Conservation (phyloP, 2,329 filamentous ascomycete species). For the Botryotinia narcissicola region DNA sequence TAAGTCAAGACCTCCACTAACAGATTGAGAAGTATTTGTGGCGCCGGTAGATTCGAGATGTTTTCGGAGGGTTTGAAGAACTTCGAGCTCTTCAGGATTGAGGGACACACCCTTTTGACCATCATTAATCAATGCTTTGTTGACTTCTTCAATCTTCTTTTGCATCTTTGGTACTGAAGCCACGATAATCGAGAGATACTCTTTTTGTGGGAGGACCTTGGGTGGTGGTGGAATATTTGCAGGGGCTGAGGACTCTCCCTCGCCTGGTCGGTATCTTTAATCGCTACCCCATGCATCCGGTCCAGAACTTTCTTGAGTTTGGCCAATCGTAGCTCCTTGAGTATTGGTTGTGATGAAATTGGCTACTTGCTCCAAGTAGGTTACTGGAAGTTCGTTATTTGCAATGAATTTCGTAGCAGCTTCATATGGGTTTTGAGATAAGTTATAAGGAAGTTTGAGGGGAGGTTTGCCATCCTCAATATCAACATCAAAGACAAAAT, state of each 20-base stretch:
- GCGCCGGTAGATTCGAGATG: slow-evolving; percentile 56
- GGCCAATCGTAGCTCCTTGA: slow-evolving; percentile 78
- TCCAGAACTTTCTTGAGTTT: slow-evolving; percentile 47
- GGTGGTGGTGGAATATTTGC: slow-evolving; percentile 40
- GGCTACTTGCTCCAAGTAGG: slow-evolving; percentile 86
- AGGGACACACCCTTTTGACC: slow-evolving; percentile 73
- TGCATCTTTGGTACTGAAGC: slow-evolving; percentile 70
- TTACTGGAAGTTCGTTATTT: slow-evolving; percentile 82
- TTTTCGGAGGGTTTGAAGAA: slow-evolving; percentile 58
- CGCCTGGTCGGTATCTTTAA: slow-evolving; percentile 73
- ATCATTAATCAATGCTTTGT: slow-evolving; percentile 66
- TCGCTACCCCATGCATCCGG: slow-evolving; percentile 75
- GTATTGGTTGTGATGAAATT: slow-evolving; percentile 92
- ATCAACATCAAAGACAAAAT: slow-evolving; percentile 95
- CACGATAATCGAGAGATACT: slow-evolving; percentile 73
- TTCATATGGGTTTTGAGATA: slow-evolving; percentile 89
- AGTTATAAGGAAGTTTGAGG: slow-evolving; percentile 90
- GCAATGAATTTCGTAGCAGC: slow-evolving; percentile 86
- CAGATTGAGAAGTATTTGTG: slow-evolving; percentile 43
- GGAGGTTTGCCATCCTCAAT: slow-evolving; percentile 93
- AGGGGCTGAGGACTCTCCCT: slow-evolving; percentile 56
- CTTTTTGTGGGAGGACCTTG: slow-evolving; percentile 72
- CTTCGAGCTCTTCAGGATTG: slow-evolving; percentile 66
- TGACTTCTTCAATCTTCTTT: slow-evolving; percentile 74
- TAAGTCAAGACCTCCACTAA: slow-evolving; percentile 57